These are phyloP conservation scores for Phytophthora tubulina DNA, from an alignment of 352 stramenopile species.

Conservation along the genomic window DNA sequence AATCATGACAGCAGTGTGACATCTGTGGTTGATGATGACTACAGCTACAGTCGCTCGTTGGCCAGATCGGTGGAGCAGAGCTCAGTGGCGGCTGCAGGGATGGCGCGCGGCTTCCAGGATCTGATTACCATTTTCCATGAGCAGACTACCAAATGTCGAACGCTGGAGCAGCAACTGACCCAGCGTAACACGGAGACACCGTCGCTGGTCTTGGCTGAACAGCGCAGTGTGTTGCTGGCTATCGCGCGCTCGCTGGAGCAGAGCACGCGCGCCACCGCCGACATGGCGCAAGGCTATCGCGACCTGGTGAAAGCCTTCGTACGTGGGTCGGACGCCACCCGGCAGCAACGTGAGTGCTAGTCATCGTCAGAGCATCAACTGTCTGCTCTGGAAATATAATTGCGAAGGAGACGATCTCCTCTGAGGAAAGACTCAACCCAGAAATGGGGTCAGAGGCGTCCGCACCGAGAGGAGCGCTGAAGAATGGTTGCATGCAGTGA, in stretches of 20 bases:
- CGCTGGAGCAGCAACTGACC: slow-evolving; percentile 27
- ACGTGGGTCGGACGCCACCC: slow-evolving; percentile 21
- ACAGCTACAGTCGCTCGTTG: slow-evolving; percentile 41
- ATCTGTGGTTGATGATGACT: slow-evolving; percentile 20
- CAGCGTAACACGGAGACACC: not conserved
- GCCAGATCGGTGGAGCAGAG: slow-evolving; percentile 62
- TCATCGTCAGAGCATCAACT: slow-evolving; percentile 7
- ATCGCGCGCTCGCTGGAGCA: slow-evolving; percentile 56
- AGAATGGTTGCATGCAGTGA: slow-evolving; percentile 17
- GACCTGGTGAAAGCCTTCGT: slow-evolving; percentile 49
- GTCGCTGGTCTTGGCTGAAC: slow-evolving; percentile 23
- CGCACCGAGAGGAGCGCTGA: slow-evolving; percentile 13
- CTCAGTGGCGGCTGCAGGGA: slow-evolving; percentile 52
- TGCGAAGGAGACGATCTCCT: slow-evolving; percentile 7
- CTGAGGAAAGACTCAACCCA: not conserved
- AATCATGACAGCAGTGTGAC: slow-evolving; percentile 7
- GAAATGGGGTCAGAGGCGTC: slow-evolving; percentile 8
- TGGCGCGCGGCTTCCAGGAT: slow-evolving; percentile 57
- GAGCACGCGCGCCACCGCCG: slow-evolving; percentile 52
- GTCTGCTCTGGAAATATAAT: slow-evolving; percentile 18
- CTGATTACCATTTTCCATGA: slow-evolving; percentile 49
- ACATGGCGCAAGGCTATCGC: slow-evolving; percentile 56
- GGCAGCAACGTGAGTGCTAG: slow-evolving; percentile 16
- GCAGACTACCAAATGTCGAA: slow-evolving; percentile 36
- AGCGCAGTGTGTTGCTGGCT: slow-evolving; percentile 46